Conservation (phyloP, 768 basidiomycete genomes). For the Pleurotus djamor region DNA sequence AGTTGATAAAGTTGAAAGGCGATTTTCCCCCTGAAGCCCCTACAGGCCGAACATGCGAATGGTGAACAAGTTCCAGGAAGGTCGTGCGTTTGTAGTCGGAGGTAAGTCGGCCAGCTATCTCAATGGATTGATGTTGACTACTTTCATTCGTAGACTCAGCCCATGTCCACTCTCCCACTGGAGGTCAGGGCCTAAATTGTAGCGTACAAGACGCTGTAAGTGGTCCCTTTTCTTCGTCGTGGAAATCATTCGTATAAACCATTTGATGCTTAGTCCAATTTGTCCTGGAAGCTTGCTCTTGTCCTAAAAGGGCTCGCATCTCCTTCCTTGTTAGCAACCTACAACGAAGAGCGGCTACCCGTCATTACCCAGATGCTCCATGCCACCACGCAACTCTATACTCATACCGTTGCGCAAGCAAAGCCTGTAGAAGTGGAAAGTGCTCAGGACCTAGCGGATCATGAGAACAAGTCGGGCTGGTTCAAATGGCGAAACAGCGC, state of each 20-base stretch:
- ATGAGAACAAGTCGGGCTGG: slow-evolving; percentile 15
- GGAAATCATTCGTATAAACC: neutral
- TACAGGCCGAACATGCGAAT: slow-evolving; percentile 23
- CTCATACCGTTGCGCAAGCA: slow-evolving; percentile 13
- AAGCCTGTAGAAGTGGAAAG: neutral
- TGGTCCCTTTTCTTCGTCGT: neutral
- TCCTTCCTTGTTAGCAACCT: slow-evolving; percentile 17
- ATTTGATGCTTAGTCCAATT: slow-evolving; percentile 17
- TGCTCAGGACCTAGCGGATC: slow-evolving; percentile 2
- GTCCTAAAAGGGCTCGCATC: slow-evolving; percentile 18
- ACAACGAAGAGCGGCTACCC: slow-evolving; percentile 23
- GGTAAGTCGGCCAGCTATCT: slow-evolving; percentile 11
- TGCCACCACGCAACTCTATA: slow-evolving; percentile 18
- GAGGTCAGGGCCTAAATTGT: slow-evolving; percentile 23
- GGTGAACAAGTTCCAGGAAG: slow-evolving; percentile 19
- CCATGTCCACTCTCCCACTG: slow-evolving; percentile 18
- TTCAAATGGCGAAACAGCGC: slow-evolving; percentile 17
- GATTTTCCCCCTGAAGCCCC: too few species aligned
- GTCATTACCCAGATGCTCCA: slow-evolving; percentile 27
- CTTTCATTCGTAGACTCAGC: slow-evolving; percentile 13
- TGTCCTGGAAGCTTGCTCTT: slow-evolving; percentile 27
- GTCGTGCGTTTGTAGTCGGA: slow-evolving; percentile 20
- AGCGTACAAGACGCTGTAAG: slow-evolving; percentile 23
- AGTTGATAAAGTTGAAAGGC: neutral
- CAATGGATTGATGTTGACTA: neutral